Percentiles rank a stretch among this genome's conserved stretches.
Evolutionary conservation across 768 basidiomycete species (phyloP).

Genomic region (Mycena venus): DNA sequence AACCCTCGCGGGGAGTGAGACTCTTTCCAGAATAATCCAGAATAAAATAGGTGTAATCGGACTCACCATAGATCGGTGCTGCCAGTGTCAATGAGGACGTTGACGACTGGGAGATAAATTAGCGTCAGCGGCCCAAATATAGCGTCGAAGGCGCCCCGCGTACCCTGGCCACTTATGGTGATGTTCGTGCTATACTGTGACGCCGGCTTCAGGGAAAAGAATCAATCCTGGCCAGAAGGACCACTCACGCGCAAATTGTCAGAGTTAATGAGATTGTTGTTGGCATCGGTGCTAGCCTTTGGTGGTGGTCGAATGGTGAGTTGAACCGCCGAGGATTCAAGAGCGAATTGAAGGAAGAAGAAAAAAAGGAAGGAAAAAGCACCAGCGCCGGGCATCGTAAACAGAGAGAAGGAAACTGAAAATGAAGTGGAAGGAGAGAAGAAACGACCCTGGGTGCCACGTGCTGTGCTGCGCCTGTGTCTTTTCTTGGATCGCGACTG

Average conservation of each 20-base stretch:
- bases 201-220: not conserved
- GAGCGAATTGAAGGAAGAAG: not conserved
- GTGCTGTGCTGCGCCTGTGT: not conserved
- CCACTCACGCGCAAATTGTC: slow-evolving; percentile 3
- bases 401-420: not conserved
- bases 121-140: not conserved
- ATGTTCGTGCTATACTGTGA: slow-evolving; percentile 12
- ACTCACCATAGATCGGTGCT: slow-evolving; percentile 11
- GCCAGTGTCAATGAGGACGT: slow-evolving; percentile 7
- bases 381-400: not conserved
- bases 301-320: not conserved
- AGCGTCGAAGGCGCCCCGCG: no score
- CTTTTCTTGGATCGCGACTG: no score
- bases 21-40: not conserved
- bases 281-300: not conserved
- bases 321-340: slow-evolving; percentile 5
- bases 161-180: not conserved
- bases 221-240: not conserved
- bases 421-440: not conserved
- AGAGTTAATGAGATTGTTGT: slow-evolving; percentile 5
- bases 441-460: not conserved
- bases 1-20: not conserved
- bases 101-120: not conserved
- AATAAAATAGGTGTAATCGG: no score
- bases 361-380: not conserved